phyloP scores from a whole-genome alignment of 768 basidiomycete genomes.

The Lentinula sp. region DNA sequence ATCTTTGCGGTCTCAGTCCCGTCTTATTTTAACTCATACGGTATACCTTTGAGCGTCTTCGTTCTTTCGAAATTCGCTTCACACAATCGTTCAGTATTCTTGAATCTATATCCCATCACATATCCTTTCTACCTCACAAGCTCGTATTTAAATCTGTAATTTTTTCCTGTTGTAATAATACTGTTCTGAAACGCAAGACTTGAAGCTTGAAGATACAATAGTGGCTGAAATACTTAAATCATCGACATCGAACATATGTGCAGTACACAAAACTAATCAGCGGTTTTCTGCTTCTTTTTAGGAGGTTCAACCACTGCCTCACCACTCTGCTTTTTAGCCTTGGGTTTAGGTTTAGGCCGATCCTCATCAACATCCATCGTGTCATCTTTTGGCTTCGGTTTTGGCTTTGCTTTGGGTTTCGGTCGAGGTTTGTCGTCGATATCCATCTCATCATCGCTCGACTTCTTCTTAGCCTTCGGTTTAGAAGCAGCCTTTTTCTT shows the following conservation, averaged over 20 bases:
- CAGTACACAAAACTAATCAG: slow-evolving; percentile 20
- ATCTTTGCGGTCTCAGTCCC: neutral
- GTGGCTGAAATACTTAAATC: neutral
- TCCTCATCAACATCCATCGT: slow-evolving; percentile 45
- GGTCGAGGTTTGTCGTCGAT: slow-evolving; percentile 28
- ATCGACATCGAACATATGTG: neutral
- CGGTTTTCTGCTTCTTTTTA: slow-evolving; percentile 72
- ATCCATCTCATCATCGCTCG: slow-evolving; percentile 30
- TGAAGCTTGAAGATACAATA: too few species aligned
- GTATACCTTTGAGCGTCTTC: too few species aligned
- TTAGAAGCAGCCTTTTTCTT: slow-evolving; percentile 41
- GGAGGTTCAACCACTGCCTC: slow-evolving; percentile 47
- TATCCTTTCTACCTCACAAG: neutral
- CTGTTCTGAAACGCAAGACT: neutral
- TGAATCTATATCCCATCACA: neutral
- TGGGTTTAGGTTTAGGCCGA: slow-evolving; percentile 34
- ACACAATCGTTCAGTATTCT: neutral
- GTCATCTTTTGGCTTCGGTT: slow-evolving; percentile 36
- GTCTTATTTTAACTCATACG: neutral
- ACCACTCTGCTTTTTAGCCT: slow-evolving; percentile 38
- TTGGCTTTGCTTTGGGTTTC: slow-evolving; percentile 31
- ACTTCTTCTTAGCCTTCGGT: slow-evolving; percentile 38
- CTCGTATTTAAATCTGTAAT: neutral
- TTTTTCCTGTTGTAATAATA: neutral
- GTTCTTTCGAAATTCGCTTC: too few species aligned